Evolutionary conservation across 441 rosid genomes (phyloP).

Genomic region (Eruca vesicaria): DNA sequence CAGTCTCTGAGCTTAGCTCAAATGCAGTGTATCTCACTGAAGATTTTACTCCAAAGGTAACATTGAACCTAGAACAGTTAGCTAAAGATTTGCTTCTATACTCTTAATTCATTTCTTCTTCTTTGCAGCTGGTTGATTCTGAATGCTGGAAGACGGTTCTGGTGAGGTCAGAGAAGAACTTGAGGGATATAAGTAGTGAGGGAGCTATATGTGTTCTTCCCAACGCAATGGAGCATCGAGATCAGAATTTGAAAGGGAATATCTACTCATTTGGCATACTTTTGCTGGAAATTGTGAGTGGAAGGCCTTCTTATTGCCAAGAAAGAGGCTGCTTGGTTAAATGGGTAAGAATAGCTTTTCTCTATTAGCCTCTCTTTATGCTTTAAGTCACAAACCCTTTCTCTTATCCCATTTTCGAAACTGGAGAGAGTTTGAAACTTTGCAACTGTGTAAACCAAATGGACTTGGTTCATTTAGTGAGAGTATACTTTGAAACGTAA

Average conservation of each 20-base stretch:
- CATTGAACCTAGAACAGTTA: background rate
- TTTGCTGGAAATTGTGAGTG: constrained; percentile 81
- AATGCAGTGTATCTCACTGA: constrained; percentile 95
- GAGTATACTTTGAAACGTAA: background rate
- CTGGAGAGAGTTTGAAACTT: constrained; percentile 1
- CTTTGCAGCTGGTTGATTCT: constrained; percentile 85
- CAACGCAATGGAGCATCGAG: constrained; percentile 61
- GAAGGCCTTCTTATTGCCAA: constrained; percentile 81
- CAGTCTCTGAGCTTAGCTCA: constrained; percentile 84
- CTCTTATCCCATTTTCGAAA: background rate
- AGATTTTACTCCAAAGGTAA: constrained; percentile 90
- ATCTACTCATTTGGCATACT: constrained; percentile 81
- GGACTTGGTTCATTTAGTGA: background rate
- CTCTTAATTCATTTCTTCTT: background rate
- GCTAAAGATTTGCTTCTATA: background rate
- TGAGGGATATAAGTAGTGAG: constrained; percentile 60
- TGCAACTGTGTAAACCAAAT: background rate
- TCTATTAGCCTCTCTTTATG: background rate
- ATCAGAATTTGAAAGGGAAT: constrained; percentile 73
- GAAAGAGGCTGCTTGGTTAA: constrained; percentile 78
- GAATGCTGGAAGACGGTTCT: constrained; percentile 90
- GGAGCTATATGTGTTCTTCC: constrained; percentile 81
- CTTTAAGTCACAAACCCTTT: background rate
- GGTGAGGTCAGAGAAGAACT: constrained; percentile 75
- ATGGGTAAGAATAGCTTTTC: constrained; percentile 58